Percentiles rank a stretch among this genome's conserved stretches.
phyloP scores from a whole-genome alignment of 2,329 filamentous ascomycete species.

The Phaeosphaeria sp. region DNA sequence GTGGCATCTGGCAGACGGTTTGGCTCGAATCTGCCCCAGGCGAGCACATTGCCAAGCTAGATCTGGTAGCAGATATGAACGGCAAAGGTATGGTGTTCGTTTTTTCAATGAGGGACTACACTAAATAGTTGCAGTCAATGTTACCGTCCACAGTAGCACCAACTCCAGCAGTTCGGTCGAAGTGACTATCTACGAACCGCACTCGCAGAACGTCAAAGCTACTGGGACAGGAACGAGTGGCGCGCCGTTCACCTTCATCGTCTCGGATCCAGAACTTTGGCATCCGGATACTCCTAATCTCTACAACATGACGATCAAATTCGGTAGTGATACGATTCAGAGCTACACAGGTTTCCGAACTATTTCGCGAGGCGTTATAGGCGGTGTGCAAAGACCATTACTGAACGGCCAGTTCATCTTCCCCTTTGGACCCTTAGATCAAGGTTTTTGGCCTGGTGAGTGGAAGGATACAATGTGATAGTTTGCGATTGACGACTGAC shows the following conservation, averaged over 20 bases:
- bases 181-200: constrained; percentile 47
- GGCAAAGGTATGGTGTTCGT: constrained; percentile 31
- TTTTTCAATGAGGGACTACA: background rate
- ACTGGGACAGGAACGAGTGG: constrained; percentile 56
- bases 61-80: constrained; percentile 59
- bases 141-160: constrained; percentile 60
- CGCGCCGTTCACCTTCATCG: constrained; percentile 60
- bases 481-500: background rate
- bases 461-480: background rate
- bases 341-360: constrained; percentile 76
- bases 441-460: constrained; percentile 75
- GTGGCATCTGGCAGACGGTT: constrained; percentile 76
- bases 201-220: constrained; percentile 50
- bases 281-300: constrained; percentile 67
- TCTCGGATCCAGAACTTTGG: constrained; percentile 66
- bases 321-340: constrained; percentile 60
- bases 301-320: constrained; percentile 67
- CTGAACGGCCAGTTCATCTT: constrained; percentile 74
- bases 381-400: constrained; percentile 66
- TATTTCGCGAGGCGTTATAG: constrained; percentile 61
- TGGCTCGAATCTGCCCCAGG: constrained; percentile 71
- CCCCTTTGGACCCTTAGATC: constrained; percentile 71
- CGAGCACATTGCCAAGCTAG: constrained; percentile 64
- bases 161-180: constrained; percentile 44
- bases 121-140: constrained; percentile 55